Evolutionary conservation across 2,329 filamentous ascomycete genomes (phyloP).

Genomic region (Coniochaeta hoffmannii): DNA sequence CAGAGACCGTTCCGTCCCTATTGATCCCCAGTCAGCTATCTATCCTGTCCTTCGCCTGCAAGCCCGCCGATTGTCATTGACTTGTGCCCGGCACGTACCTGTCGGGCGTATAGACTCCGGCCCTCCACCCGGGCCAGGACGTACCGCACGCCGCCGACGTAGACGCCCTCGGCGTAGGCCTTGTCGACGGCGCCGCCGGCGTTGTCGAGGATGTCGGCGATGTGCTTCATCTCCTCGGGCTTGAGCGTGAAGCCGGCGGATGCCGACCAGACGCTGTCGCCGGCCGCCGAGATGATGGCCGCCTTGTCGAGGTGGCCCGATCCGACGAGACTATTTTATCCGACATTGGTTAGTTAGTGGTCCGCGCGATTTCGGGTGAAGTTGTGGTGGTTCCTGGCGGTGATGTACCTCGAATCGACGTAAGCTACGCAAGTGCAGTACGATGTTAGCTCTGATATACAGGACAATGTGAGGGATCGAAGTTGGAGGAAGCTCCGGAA

Average conservation of each 20-base stretch:
- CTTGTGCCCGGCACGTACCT: too few relatives aligned
- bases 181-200: slow-evolving; percentile 47
- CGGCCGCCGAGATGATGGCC: slow-evolving; percentile 74
- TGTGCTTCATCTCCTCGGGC: slow-evolving; percentile 51
- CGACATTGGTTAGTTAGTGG: not conserved
- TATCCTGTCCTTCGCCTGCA: not conserved
- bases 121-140: slow-evolving; percentile 71
- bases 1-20: slow-evolving; percentile 72
- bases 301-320: slow-evolving; percentile 75
- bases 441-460: slow-evolving; percentile 17
- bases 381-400: not conserved
- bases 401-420: slow-evolving; percentile 41
- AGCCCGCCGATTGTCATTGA: not conserved
- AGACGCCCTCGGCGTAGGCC: slow-evolving; percentile 65
- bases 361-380: not conserved
- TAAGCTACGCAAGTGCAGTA: slow-evolving; percentile 30
- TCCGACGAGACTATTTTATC: slow-evolving; percentile 60
- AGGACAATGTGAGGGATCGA: not conserved
- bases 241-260: slow-evolving; percentile 59
- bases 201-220: slow-evolving; percentile 44
- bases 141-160: slow-evolving; percentile 71
- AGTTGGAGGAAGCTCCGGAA: slow-evolving; percentile 11
- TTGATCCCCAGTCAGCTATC: not conserved
- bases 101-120: slow-evolving; percentile 75
- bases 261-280: slow-evolving; percentile 73